These are phyloP conservation scores for Gastrolobium bilobum DNA, from an alignment of 306 rosid genomes.

Conservation along the genomic window DNA sequence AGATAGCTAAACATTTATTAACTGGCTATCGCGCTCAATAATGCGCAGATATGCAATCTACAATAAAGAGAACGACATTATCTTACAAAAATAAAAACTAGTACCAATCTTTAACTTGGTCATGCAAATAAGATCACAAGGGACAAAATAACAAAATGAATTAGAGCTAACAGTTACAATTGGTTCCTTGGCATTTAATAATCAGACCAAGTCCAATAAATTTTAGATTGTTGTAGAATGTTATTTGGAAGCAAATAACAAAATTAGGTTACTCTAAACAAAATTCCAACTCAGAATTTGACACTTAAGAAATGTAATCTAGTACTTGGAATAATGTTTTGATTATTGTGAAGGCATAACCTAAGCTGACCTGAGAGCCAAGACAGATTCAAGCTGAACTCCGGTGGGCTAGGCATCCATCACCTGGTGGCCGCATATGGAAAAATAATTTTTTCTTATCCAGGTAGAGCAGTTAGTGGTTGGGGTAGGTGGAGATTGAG, in stretches of 20 bases:
- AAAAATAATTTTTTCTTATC: background rate
- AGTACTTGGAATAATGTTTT: constrained; percentile 3
- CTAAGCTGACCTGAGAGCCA: constrained; percentile 10
- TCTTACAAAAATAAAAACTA: constrained; percentile 20
- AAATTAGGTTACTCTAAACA: constrained; percentile 11
- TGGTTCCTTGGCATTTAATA: constrained; percentile 30
- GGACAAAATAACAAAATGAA: constrained; percentile 20
- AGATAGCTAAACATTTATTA: constrained; percentile 5
- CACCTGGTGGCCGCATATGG: background rate
- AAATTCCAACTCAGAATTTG: constrained; percentile 21
- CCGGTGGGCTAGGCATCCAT: constrained; percentile 1
- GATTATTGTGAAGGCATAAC: background rate
- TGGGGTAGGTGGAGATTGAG: constrained; percentile 15
- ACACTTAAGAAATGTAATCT: background rate
- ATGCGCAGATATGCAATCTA: background rate
- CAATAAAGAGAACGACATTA: background rate
- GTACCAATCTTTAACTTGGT: constrained; percentile 20
- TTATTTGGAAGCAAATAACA: constrained; percentile 32
- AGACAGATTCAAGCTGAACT: background rate
- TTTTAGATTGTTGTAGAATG: constrained; percentile 1
- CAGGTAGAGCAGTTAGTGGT: background rate
- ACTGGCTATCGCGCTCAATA: constrained; percentile 8
- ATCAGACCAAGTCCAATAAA: constrained; percentile 25
- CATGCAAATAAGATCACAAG: constrained; percentile 22
- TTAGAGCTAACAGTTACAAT: constrained; percentile 28